Evolutionary conservation across 441 rosid genomes (phyloP).

Genomic region (Gossypium schwendimanii): DNA sequence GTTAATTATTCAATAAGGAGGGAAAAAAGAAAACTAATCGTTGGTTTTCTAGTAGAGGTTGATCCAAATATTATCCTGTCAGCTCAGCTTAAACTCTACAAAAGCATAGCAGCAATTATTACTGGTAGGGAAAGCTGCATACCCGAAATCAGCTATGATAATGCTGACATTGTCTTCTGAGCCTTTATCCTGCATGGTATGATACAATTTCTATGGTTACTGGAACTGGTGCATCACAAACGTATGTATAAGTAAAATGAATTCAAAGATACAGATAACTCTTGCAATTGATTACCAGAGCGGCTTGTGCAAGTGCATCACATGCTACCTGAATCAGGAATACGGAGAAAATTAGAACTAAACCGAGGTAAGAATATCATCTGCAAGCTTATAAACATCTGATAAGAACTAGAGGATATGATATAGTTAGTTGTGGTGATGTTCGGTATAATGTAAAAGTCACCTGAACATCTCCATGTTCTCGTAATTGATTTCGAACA

Average conservation of each 20-base stretch:
- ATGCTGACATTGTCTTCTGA: slow-evolving; percentile 84
- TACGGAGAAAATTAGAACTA: slow-evolving; percentile 4
- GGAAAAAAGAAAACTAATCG: background rate
- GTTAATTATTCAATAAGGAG: background rate
- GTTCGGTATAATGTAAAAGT: background rate
- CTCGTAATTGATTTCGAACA: slow-evolving; percentile 66
- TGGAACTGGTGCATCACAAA: background rate
- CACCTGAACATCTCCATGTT: slow-evolving; percentile 95
- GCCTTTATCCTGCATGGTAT: slow-evolving; percentile 52
- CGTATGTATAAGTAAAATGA: background rate
- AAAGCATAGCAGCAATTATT: slow-evolving; percentile 1
- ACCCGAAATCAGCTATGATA: slow-evolving; percentile 88
- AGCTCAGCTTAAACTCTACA: background rate
- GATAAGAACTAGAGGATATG: background rate
- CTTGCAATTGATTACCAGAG: slow-evolving; percentile 46
- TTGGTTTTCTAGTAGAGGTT: background rate
- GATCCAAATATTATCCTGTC: background rate
- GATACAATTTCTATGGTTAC: slow-evolving; percentile 5
- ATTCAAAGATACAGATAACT: slow-evolving; percentile 6
- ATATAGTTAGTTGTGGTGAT: background rate
- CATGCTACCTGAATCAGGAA: slow-evolving; percentile 63
- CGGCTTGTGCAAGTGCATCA: slow-evolving; percentile 70
- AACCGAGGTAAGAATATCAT: slow-evolving; percentile 1
- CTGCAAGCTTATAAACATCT: background rate
- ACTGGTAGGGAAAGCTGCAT: slow-evolving; percentile 16